Evolutionary conservation across 257 asterid genomes (phyloP), one percentile per base, ranked within the genome.

Genomic region (Thymus quinquecostatus): DNA sequence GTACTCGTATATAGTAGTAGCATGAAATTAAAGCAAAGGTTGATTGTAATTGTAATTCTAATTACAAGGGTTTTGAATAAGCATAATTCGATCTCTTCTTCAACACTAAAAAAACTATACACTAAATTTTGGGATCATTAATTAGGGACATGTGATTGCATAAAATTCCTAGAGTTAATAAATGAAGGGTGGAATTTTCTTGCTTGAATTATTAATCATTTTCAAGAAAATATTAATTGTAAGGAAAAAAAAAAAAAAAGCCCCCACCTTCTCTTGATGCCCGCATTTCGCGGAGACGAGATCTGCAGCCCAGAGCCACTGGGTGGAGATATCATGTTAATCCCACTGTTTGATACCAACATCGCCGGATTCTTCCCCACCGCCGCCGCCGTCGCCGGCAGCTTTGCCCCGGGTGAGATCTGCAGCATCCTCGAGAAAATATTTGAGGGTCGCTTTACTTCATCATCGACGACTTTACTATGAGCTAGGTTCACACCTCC

Each of bases 271-370:
- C 97, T 68, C 72, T 90, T 92, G 86, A 81, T 83, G 68, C 90
- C 95, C 96, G 97, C 69, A 82, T 82, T 90, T 82, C 83, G 81
- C 91, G 97, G 98, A 74, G 97, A 80, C 75, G 98, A 90, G 97
- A 90, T 92, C 97, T 88, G 97, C 75, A 86, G 30, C 57, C 63
- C 78, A 58, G 86, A 73, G 74, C 80, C 21, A 21, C 21, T 21
- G 21, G 21, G 21, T 21, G 21, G 21, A 21, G 21, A 21, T 21
- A 21, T 21, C 21, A 21, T 21, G 21, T 21, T 21, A 21, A 21
- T 56, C 47, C 50, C 64, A 50, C 83, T 78, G 75, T 75, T 70
- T 40, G 86, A 59, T 7, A 66, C 34, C 13, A 82, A 75, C 51
- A 69, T 2, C 30, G 76, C 50, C 34, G 77, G 30, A 78, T 75